phyloP scores from a whole-genome alignment of 352 stramenopile genomes.

The Pythium dissimile region DNA sequence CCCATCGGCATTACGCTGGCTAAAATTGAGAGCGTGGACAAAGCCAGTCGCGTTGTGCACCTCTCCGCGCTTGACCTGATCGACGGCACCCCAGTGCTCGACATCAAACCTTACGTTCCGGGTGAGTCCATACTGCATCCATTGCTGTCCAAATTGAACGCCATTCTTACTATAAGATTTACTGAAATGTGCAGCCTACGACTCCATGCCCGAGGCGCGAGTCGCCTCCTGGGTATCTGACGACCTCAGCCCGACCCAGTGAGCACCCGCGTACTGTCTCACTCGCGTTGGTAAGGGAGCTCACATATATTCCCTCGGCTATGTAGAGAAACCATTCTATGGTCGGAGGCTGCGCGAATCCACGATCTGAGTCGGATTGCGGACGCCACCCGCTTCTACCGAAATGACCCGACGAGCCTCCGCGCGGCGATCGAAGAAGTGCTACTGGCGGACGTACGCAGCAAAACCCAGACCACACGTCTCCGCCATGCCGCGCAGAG shows the following conservation, averaged over 20 bases:
- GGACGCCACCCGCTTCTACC: slow-evolving; percentile 42
- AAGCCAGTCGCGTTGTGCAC: slow-evolving; percentile 50
- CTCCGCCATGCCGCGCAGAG: slow-evolving; percentile 36
- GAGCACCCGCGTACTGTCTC: neutral
- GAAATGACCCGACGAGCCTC: slow-evolving; percentile 25
- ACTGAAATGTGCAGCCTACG: slow-evolving; percentile 7
- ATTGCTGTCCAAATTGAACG: neutral
- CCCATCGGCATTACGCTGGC: slow-evolving; percentile 91
- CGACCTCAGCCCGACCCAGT: slow-evolving; percentile 24
- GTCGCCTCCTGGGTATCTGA: slow-evolving; percentile 18
- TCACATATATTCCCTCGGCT: too few species aligned
- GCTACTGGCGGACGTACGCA: slow-evolving; percentile 68
- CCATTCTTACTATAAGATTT: neutral
- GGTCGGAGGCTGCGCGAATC: slow-evolving; percentile 28
- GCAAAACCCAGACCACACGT: slow-evolving; percentile 65
- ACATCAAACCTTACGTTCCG: slow-evolving; percentile 98
- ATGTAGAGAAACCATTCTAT: slow-evolving; percentile 34
- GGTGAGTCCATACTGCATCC: slow-evolving; percentile 24
- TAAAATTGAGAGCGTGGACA: slow-evolving; percentile 83
- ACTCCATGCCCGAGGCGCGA: slow-evolving; percentile 7
- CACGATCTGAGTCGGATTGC: slow-evolving; percentile 32
- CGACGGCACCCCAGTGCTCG: slow-evolving; percentile 95
- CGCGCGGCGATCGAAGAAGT: slow-evolving; percentile 58
- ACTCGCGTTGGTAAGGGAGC: too few species aligned
- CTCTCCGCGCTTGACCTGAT: slow-evolving; percentile 91